A percentile compares a stretch with the other conserved stretches of the same genome.
These are phyloP conservation scores for Dendrocalamus sinicus DNA, from an alignment of 176 grass and related monocot species.

Conservation along the genomic window DNA sequence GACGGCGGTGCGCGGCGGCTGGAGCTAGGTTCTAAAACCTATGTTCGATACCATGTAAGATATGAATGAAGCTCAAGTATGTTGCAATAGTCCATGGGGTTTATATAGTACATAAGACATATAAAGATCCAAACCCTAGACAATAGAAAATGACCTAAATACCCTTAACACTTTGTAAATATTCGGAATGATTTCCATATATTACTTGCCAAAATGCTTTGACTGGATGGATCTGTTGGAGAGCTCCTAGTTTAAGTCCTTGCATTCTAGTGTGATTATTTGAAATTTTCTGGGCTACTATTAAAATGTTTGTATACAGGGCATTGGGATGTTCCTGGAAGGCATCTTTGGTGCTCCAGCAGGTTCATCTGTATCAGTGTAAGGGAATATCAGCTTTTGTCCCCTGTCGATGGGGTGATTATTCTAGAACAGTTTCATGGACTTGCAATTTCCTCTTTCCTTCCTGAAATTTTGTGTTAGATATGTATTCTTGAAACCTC, in stretches of 20 bases:
- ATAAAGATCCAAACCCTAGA: no score
- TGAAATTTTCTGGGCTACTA: constrained; percentile 11
- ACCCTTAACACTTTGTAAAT: background rate
- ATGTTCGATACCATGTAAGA: no score
- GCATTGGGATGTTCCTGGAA: constrained; percentile 87
- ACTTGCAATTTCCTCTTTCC: background rate
- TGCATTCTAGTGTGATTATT: constrained; percentile 3
- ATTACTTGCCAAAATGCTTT: constrained; percentile 29
- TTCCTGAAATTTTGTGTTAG: background rate
- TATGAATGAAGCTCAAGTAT: no score
- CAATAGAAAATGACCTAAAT: no score
- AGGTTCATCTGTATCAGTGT: constrained; percentile 92
- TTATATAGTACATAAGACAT: no score
- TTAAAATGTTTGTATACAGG: constrained; percentile 55
- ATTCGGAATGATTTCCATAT: constrained; percentile 18
- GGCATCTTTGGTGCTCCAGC: constrained; percentile 77
- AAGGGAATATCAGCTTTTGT: constrained; percentile 40
- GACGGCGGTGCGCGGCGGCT: no score
- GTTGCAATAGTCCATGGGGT: no score
- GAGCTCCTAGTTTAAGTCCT: constrained; percentile 9
- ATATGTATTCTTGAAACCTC: background rate
- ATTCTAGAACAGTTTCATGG: background rate
- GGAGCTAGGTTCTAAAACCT: no score
- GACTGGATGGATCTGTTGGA: background rate
- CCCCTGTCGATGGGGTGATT: background rate